phyloP scores from a whole-genome alignment of 805 yeast genomes.

The Spathaspora arborariae region DNA sequence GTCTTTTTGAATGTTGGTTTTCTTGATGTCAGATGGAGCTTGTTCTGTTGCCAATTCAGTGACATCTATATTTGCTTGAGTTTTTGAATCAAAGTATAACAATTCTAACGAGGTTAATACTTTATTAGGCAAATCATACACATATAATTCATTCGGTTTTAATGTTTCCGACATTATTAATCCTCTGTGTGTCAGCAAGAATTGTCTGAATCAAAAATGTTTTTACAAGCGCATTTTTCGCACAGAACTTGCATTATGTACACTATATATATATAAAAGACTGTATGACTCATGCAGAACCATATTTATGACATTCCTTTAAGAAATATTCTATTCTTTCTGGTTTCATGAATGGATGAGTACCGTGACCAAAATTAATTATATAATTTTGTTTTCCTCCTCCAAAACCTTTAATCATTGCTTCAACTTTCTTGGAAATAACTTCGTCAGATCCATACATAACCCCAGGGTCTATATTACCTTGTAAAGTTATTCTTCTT shows the following conservation, averaged over 20 bases:
- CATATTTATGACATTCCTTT: constrained; percentile 81
- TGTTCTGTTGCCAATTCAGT: neutral
- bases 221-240: neutral
- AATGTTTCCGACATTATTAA: neutral
- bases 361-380: constrained; percentile 96
- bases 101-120: constrained; percentile 46
- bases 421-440: constrained; percentile 75
- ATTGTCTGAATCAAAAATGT: neutral
- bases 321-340: constrained; percentile 82
- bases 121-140: constrained; percentile 41
- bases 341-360: constrained; percentile 97
- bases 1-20: constrained; percentile 1
- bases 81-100: constrained; percentile 51
- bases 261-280: neutral
- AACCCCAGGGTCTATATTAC: constrained; percentile 92
- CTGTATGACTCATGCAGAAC: constrained; percentile 30
- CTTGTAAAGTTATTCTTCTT: constrained; percentile 80
- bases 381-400: constrained; percentile 91
- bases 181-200: neutral
- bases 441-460: constrained; percentile 86
- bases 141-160: constrained; percentile 38
- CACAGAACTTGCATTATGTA: neutral
- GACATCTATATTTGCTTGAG: constrained; percentile 25
- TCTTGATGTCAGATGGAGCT: neutral
- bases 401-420: constrained; percentile 89